Conservation (phyloP, 2,329 filamentous ascomycete genomes). For the Colletotrichum sp. region DNA sequence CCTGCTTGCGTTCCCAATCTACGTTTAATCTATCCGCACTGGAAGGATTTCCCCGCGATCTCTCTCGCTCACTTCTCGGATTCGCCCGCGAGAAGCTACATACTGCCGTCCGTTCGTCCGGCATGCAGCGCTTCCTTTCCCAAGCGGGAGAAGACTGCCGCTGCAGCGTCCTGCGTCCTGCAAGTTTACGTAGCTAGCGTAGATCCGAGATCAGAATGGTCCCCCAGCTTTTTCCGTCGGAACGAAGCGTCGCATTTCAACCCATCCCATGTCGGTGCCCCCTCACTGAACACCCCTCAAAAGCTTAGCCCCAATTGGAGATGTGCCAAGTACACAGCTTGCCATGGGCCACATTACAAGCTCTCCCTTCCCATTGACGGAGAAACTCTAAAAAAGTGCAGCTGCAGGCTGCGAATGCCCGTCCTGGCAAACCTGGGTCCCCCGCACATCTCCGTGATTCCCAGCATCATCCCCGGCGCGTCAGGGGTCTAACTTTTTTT, state of each 20-base stretch:
- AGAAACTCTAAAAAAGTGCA: neutral
- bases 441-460: neutral
- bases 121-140: neutral
- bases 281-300: neutral
- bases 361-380: slow-evolving; percentile 13
- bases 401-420: neutral
- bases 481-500: neutral
- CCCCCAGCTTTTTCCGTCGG: neutral
- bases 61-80: neutral
- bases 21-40: neutral
- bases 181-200: neutral
- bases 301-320: neutral
- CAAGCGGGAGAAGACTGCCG: neutral
- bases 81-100: neutral
- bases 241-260: neutral
- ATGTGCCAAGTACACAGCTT: neutral
- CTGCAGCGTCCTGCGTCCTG: neutral
- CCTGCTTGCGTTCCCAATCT: neutral
- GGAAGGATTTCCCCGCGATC: neutral
- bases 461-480: slow-evolving; percentile 3
- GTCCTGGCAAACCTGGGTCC: neutral
- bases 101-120: slow-evolving; percentile 11
- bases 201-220: neutral
- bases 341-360: neutral
- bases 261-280: neutral